Base-by-base conservation (phyloP, 441 rosid genomes). In the Cnidoscolus chayamansa region DNA sequence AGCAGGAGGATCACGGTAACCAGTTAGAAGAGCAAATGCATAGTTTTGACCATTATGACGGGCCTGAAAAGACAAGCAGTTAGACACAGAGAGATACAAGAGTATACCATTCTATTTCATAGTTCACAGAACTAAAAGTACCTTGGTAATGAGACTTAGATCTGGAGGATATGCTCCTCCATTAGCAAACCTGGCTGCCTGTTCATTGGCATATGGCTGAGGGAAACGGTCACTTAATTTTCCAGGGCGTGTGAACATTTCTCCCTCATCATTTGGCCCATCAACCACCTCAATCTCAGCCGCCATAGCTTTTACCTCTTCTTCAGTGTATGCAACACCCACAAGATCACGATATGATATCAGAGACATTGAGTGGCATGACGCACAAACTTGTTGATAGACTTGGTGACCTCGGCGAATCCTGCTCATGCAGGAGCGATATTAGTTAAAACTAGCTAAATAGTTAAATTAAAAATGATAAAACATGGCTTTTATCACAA, bases 101-200 rank as follows among this genome's bases (percentile, higher is more conserved):
- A 60, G 15, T 17, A 32, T 19, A 32, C 16, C 19, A 32, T 10
- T 55, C 31, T 17, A 7, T 25, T 57, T 13, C 62, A 10, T 10
- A 57, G 25, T 10, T 1, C 16, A 57, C 13, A 25, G 4, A 25
- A 10, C 16, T 2, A 32, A n/a, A 78, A 78, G 82, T 81, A 95
- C 99, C 86, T 95, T 93, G 32, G 99, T 91, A 70, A 96, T 92
- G 64, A 96, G 97, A 88, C 98, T 96, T 63, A 96, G 85, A 89
- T 96, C 99, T 63, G 99, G 99, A 76, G 99, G 99, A 84, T 96
- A 93, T 2, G 99, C 98, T 70, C 99, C 99, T 77, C 99, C 99
- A 85, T 96, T 96, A 66, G 98, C 98, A 85, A 93, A 96, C 84
- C 98, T 92, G 71, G 99, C 99, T 45, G 98, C 99, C 77, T 83